A percentile compares a stretch with the other conserved stretches of the same genome.
Evolutionary conservation across 331 rosid genomes (phyloP).

Genomic region (Acacia concinna): DNA sequence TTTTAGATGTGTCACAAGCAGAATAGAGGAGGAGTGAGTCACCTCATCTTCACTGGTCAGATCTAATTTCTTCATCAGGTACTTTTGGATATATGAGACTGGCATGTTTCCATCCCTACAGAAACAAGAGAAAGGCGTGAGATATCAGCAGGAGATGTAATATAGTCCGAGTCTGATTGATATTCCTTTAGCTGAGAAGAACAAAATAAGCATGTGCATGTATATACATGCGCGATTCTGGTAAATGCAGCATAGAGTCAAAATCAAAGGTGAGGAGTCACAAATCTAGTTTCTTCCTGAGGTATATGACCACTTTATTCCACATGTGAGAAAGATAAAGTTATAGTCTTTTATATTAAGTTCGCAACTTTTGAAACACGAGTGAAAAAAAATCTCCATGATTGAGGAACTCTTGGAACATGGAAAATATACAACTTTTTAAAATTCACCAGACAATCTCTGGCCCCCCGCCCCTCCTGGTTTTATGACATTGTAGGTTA

Average conservation of each 20-base stretch:
- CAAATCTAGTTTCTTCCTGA: too few relatives aligned
- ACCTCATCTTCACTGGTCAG: constrained; percentile 77
- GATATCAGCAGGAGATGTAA: constrained; percentile 15
- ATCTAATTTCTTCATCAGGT: constrained; percentile 66
- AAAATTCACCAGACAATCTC: constrained; percentile 1
- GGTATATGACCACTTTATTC: too few relatives aligned
- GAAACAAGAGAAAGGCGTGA: neutral
- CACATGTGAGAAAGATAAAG: neutral
- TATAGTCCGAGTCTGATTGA: constrained; percentile 15
- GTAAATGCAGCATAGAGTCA: neutral
- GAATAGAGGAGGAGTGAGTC: constrained; percentile 16
- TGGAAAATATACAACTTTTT: neutral
- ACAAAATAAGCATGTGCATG: neutral
- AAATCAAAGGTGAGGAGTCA: too few relatives aligned
- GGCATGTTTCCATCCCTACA: constrained; percentile 78
- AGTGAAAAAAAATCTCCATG: neutral
- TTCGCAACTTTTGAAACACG: neutral
- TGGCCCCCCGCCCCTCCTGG: neutral
- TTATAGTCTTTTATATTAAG: constrained; percentile 2
- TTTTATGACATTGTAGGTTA: constrained; percentile 7
- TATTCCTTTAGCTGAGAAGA: constrained; percentile 15
- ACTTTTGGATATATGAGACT: constrained; percentile 69
- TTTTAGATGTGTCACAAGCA: constrained; percentile 1
- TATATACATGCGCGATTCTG: neutral
- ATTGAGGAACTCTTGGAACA: neutral